Base-by-base conservation (phyloP, 371 early-diverging fungal genomes). In the Apophysomyces trapeziformis region DNA sequence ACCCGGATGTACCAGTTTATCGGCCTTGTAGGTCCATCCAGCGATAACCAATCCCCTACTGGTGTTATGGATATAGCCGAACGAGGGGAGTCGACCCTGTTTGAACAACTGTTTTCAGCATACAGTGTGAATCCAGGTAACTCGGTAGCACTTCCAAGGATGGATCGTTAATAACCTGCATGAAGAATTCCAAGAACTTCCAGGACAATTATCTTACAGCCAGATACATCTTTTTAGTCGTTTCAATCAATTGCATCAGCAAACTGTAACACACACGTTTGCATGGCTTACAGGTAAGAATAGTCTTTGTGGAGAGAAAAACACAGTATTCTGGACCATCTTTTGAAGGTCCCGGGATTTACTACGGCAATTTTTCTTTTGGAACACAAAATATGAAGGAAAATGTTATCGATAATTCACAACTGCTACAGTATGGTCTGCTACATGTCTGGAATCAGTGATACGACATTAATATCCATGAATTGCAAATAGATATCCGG, bases 1-100 rank as follows among this genome's bases (percentile, higher is more conserved):
- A 90, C 86, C 1, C 84, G 91, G 37, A 80, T 95, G 21, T 95
- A 93, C 70, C 92, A 95, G 67, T 89, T 95, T 50, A 82, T 93
- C 65, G 96, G 96, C 0, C 69, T 75, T 3, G 83, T 50, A 21
- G 21, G 54, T 9, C 54, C 54, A 9, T 3, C 21, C n/a, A 50
- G 21, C 8, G 21, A 26, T 9, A 21, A n/a, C 21, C 54, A 26
- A 7, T 50, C 54, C 0, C 46, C 43, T 14, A 26, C 37, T 57
- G 63, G 47, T 0, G 35, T 26, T 38, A 58, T 39, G 2, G 65
- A 71, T 37, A 38, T 41, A n/a, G 71, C 67, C 43, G 70, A 61
- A 0, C 54, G 54, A 50, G 68, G 78, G 21, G 78, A 78, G 47
- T 70, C 61, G 38, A 75, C 82, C 21, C 65, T 87, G 69, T 90